phyloP scores from a whole-genome alignment of 202 grass and related monocot genomes.

The Hordeum pubiflorum region DNA sequence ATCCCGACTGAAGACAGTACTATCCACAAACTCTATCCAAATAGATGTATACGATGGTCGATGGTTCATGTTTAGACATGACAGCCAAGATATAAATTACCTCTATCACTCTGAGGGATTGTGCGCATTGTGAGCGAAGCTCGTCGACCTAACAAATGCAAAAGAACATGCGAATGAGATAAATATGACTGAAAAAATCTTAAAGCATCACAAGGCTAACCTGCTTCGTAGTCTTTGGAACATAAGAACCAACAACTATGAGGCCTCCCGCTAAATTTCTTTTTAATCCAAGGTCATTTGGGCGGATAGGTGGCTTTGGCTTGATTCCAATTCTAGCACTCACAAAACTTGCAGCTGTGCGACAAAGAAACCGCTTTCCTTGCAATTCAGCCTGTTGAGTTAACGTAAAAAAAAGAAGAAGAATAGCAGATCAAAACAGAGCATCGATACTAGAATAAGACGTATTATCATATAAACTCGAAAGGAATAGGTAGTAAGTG shows the following conservation, averaged over 20 bases:
- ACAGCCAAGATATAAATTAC: constrained; percentile 39
- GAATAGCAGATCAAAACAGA: constrained; percentile 10
- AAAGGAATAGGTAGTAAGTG: not conserved
- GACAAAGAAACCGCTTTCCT: constrained; percentile 81
- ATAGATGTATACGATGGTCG: not conserved
- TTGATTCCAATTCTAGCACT: constrained; percentile 89
- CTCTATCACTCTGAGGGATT: constrained; percentile 70
- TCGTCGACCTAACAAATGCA: constrained; percentile 67
- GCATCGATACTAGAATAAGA: constrained; percentile 3
- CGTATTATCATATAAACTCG: constrained; percentile 2
- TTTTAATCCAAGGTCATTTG: constrained; percentile 71
- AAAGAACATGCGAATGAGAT: constrained; percentile 19
- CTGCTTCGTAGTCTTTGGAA: constrained; percentile 99
- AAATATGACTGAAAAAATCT: not conserved
- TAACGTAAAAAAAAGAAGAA: constrained; percentile 20
- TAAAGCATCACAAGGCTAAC: constrained; percentile 22
- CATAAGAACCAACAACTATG: constrained; percentile 94
- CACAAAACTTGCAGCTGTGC: constrained; percentile 96
- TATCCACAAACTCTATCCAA: constrained; percentile 1
- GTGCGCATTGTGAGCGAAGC: constrained; percentile 45
- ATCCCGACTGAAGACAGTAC: not conserved
- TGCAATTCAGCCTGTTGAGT: constrained; percentile 72
- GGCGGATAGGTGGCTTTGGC: constrained; percentile 60
- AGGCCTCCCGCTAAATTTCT: constrained; percentile 77
- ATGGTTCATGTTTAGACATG: constrained; percentile 15